These are phyloP conservation scores for Gentiana macrophylla DNA, from an alignment of 257 asterid species.

Conservation along the genomic window DNA sequence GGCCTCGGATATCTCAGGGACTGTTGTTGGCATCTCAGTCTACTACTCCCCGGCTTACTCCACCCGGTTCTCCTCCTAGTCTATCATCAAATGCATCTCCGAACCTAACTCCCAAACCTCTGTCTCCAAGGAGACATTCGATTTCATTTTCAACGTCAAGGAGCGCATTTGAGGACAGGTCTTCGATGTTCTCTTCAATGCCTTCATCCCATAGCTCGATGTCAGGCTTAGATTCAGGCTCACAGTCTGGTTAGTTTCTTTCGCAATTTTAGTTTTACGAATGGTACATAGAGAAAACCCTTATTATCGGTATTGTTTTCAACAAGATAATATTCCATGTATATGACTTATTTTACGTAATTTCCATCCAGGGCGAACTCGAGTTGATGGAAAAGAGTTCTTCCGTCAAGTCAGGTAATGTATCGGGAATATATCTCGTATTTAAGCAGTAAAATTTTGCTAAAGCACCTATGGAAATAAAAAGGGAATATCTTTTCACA, in stretches of 20 bases:
- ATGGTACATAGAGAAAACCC: not conserved
- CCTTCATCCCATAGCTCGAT: slow-evolving; percentile 54
- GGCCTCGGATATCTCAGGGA: slow-evolving; percentile 55
- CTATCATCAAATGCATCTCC: slow-evolving; percentile 82
- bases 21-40: slow-evolving; percentile 66
- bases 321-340: not conserved
- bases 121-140: slow-evolving; percentile 83
- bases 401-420: slow-evolving; percentile 94
- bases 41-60: slow-evolving; percentile 75
- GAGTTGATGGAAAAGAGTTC: slow-evolving; percentile 96
- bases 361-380: slow-evolving; percentile 48
- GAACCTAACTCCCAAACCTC: slow-evolving; percentile 56
- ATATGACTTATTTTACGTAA: not conserved
- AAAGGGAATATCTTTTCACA: too few relatives aligned
- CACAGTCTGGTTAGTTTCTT: slow-evolving; percentile 56
- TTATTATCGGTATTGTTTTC: not conserved
- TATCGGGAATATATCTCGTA: not conserved
- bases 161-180: slow-evolving; percentile 61
- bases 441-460: not conserved
- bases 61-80: slow-evolving; percentile 83
- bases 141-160: slow-evolving; percentile 57
- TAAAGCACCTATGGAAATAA: too few relatives aligned
- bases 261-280: not conserved
- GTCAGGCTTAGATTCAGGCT: slow-evolving; percentile 65
- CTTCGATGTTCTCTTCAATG: slow-evolving; percentile 40